These are phyloP conservation scores for Sporobolomyces pararoseus DNA, from an alignment of 768 basidiomycete genomes.

Conservation along the genomic window DNA sequence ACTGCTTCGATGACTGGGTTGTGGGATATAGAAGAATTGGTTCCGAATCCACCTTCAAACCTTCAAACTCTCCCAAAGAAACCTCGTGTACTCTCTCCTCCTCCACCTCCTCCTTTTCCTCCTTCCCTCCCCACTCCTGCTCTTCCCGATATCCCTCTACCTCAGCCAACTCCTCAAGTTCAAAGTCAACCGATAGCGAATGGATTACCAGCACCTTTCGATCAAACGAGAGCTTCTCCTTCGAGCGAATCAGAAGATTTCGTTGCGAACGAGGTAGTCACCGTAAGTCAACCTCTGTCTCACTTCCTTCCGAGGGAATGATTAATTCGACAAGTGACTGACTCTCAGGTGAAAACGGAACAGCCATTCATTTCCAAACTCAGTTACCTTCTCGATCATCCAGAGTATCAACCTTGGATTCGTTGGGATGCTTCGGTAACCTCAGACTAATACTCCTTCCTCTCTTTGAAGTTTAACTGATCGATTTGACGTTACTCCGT, in stretches of 20 bases:
- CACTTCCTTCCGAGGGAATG: too few relatives aligned
- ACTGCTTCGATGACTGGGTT: not conserved
- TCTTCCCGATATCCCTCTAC: too few relatives aligned
- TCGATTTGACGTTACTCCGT: not conserved
- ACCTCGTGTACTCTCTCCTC: not conserved
- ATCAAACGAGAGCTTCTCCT: not conserved
- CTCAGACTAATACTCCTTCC: not conserved
- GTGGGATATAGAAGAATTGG: conserved; percentile 36
- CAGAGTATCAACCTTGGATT: conserved; percentile 29
- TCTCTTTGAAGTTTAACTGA: not conserved
- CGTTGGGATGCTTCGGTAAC: conserved; percentile 23
- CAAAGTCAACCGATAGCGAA: too few relatives aligned
- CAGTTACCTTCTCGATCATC: conserved; percentile 27
- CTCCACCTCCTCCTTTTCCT: too few relatives aligned
- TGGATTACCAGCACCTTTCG: not conserved
- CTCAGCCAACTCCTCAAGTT: too few relatives aligned
- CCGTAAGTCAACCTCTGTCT: not conserved
- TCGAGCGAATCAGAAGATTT: not conserved
- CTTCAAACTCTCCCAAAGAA: not conserved
- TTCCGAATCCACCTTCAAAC: not conserved
- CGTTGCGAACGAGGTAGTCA: conserved; percentile 22
- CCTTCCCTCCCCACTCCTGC: not conserved
- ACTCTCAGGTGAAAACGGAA: not conserved
- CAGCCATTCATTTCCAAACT: conserved; percentile 39
- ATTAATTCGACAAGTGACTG: not conserved